Evolutionary conservation across 345 rosid genomes (phyloP).

Genomic region (Raphanus raphanistrum): DNA sequence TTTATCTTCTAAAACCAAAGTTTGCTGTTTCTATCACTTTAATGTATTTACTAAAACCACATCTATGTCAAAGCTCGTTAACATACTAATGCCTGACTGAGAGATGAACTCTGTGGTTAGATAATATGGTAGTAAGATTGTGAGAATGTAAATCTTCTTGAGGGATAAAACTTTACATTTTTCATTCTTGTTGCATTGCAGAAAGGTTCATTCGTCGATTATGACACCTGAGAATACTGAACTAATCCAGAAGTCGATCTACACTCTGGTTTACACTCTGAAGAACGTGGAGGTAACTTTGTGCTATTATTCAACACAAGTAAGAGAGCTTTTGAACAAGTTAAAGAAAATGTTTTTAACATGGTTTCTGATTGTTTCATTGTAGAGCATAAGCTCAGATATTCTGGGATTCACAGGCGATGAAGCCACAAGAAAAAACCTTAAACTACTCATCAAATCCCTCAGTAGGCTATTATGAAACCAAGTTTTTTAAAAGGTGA

Average conservation of each 20-base stretch:
- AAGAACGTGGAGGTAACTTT: slow-evolving; percentile 84
- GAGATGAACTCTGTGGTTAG: slow-evolving; percentile 14
- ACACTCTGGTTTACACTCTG: slow-evolving; percentile 82
- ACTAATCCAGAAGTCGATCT: slow-evolving; percentile 76
- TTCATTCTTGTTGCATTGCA: slow-evolving; percentile 28
- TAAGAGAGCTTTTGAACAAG: not conserved
- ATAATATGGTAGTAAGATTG: not conserved
- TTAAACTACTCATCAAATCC: slow-evolving; percentile 89
- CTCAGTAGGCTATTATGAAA: slow-evolving; percentile 82
- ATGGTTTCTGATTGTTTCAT: slow-evolving; percentile 11
- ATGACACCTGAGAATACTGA: slow-evolving; percentile 96
- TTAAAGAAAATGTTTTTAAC: not conserved
- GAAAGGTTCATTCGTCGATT: slow-evolving; percentile 71
- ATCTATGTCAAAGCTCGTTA: slow-evolving; percentile 11
- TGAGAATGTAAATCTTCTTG: slow-evolving; percentile 5
- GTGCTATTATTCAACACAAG: not conserved
- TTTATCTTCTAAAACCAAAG: slow-evolving; percentile 1
- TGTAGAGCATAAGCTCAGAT: slow-evolving; percentile 94
- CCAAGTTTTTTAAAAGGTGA: slow-evolving; percentile 18
- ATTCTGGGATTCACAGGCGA: slow-evolving; percentile 98
- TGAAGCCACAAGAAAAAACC: slow-evolving; percentile 78
- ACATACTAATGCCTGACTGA: not conserved
- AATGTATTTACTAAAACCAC: not conserved
- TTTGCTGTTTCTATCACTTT: not conserved
- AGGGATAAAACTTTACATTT: not conserved